Conservation (phyloP, 2,329 filamentous ascomycete genomes). For the Phoma sp. region DNA sequence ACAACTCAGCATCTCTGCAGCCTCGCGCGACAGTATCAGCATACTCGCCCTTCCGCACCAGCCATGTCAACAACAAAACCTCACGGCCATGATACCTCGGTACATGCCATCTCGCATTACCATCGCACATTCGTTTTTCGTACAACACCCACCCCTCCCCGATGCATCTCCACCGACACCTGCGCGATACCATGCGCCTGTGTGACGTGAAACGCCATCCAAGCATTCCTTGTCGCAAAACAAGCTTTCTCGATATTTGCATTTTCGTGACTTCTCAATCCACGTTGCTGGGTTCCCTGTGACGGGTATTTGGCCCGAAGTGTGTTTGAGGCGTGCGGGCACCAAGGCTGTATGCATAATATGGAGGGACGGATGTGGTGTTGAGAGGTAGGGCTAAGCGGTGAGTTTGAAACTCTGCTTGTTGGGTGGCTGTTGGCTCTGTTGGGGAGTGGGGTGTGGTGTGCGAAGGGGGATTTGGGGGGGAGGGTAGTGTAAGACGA, state of each 20-base stretch:
- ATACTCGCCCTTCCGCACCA: too few relatives aligned
- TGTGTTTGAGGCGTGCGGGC: slow-evolving; percentile 4
- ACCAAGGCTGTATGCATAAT: not conserved
- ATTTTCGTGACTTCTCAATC: not conserved
- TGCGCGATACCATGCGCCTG: not conserved
- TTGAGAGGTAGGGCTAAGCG: not conserved
- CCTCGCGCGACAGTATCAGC: too few relatives aligned
- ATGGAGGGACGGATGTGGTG: not conserved
- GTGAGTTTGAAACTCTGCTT: not conserved
- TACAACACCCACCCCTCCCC: not conserved
- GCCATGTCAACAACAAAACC: too few relatives aligned
- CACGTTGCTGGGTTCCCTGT: not conserved
- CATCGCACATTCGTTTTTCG: too few relatives aligned
- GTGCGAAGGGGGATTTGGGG: too few relatives aligned
- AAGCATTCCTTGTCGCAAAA: slow-evolving; percentile 1
- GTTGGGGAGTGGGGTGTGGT: not conserved
- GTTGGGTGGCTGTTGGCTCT: not conserved
- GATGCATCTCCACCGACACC: not conserved
- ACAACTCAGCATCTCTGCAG: too few relatives aligned
- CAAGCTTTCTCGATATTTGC: slow-evolving; percentile 5
- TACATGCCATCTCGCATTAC: too few relatives aligned
- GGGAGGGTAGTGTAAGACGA: too few relatives aligned
- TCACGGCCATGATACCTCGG: too few relatives aligned
- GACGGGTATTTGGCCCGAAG: not conserved
- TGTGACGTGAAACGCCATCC: not conserved